phyloP scores from a whole-genome alignment of 495 filamentous ascomycete species.

The Aspergillus panamensis region DNA sequence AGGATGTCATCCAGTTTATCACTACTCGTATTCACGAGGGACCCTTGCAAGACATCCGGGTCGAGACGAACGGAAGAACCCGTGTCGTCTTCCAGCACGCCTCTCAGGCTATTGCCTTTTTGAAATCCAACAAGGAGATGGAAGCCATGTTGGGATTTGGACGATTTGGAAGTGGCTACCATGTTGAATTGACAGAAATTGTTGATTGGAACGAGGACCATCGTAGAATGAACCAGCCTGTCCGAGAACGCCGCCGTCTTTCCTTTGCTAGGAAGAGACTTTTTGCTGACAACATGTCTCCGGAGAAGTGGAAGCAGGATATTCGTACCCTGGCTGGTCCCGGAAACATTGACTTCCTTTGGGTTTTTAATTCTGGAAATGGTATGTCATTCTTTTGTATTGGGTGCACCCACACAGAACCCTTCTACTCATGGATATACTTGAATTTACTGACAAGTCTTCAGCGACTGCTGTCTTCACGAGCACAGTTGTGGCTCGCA shows the following conservation, averaged over 20 bases:
- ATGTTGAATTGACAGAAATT: constrained; percentile 26
- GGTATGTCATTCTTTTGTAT: constrained; percentile 21
- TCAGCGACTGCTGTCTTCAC: constrained; percentile 37
- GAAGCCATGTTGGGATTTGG: constrained; percentile 22
- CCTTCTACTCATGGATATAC: not conserved
- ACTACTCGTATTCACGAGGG: constrained; percentile 35
- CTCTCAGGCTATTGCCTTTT: constrained; percentile 27
- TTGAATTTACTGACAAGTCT: constrained; percentile 1
- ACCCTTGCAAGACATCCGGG: constrained; percentile 28
- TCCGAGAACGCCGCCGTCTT: constrained; percentile 35
- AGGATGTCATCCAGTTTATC: constrained; percentile 23
- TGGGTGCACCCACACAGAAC: not conserved
- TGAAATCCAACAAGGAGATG: constrained; percentile 29
- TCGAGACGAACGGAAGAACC: constrained; percentile 23
- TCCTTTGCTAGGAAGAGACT: constrained; percentile 34
- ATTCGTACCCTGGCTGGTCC: constrained; percentile 29
- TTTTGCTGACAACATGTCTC: constrained; percentile 29
- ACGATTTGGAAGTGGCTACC: constrained; percentile 30
- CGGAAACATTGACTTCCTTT: constrained; percentile 33
- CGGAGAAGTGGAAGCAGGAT: constrained; percentile 32
- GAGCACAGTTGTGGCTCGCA: constrained; percentile 32
- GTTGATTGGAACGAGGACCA: constrained; percentile 33
- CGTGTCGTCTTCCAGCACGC: constrained; percentile 31
- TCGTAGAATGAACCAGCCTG: constrained; percentile 33
- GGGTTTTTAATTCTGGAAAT: constrained; percentile 38